A percentile compares a stretch with the other conserved stretches of the same genome.
Evolutionary conservation across 1,284 basidiomycete species (phyloP).

Genomic region (Volvariella surrecta): DNA sequence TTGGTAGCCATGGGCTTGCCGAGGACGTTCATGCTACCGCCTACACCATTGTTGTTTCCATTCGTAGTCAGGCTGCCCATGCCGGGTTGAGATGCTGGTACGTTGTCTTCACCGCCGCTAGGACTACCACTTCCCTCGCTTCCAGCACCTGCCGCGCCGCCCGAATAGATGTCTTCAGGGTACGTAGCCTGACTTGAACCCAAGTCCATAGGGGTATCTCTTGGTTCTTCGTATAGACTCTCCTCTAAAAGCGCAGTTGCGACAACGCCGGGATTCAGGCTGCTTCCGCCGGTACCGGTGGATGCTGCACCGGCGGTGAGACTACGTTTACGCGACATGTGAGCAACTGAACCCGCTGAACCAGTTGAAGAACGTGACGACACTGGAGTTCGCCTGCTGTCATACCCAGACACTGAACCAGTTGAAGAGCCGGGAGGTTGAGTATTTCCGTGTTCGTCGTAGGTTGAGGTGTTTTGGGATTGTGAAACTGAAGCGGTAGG

Average conservation of each 20-base stretch:
- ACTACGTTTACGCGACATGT: slow-evolving; percentile 43
- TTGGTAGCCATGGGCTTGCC: slow-evolving; percentile 66
- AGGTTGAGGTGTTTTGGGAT: slow-evolving; percentile 7
- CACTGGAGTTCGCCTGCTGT: slow-evolving; percentile 21
- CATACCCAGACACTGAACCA: slow-evolving; percentile 16
- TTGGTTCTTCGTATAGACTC: slow-evolving; percentile 26
- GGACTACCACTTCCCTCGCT: slow-evolving; percentile 38
- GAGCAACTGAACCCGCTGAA: slow-evolving; percentile 3
- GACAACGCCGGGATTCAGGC: slow-evolving; percentile 6
- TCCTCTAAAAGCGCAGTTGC: slow-evolving; percentile 29
- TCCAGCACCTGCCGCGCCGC: slow-evolving; percentile 19
- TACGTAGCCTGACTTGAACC: slow-evolving; percentile 13
- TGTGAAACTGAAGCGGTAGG: slow-evolving; percentile 15
- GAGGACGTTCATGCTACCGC: slow-evolving; percentile 41
- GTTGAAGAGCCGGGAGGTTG: slow-evolving; percentile 12
- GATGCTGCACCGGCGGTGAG: slow-evolving; percentile 39
- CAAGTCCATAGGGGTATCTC: slow-evolving; percentile 26
- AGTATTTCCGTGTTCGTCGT: background rate
- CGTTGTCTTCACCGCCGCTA: slow-evolving; percentile 30
- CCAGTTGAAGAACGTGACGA: slow-evolving; percentile 17
- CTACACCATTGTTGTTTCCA: slow-evolving; percentile 16
- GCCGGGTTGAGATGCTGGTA: slow-evolving; percentile 9
- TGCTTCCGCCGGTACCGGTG: slow-evolving; percentile 8
- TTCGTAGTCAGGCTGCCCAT: slow-evolving; percentile 12
- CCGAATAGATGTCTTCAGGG: slow-evolving; percentile 32